Conservation (phyloP, 768 basidiomycete genomes). For the Termitomyces sp. region DNA sequence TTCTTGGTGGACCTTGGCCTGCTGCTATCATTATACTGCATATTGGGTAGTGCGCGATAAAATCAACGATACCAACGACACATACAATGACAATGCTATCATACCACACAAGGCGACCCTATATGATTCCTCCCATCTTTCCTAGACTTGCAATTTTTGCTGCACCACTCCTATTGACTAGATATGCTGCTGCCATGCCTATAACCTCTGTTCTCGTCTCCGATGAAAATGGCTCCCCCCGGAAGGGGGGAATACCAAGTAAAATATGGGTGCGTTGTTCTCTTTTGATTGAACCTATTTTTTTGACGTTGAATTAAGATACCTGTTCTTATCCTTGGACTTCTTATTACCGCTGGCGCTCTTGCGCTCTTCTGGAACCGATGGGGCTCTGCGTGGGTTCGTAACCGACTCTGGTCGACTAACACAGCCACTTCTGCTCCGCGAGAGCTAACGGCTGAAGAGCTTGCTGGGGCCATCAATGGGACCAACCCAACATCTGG, state of each 20-base stretch:
- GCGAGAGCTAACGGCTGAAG: slow-evolving; percentile 50
- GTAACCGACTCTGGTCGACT: background rate
- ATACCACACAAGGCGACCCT: background rate
- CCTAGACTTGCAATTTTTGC: slow-evolving; percentile 4
- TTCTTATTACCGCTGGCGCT: background rate
- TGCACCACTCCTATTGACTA: slow-evolving; percentile 1
- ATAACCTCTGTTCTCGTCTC: background rate
- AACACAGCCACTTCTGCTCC: background rate
- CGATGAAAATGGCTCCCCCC: background rate
- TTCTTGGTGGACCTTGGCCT: background rate
- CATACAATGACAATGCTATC: background rate
- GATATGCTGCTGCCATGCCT: slow-evolving; percentile 11
- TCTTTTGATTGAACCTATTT: background rate
- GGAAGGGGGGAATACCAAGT: background rate
- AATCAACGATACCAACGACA: slow-evolving; percentile 7
- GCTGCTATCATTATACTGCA: background rate
- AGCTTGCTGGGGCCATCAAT: slow-evolving; percentile 45
- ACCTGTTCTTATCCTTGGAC: slow-evolving; percentile 10
- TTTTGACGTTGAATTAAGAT: slow-evolving; percentile 1
- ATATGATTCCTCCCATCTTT: background rate
- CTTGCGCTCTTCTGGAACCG: slow-evolving; percentile 4
- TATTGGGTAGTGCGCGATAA: background rate
- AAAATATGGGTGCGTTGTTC: slow-evolving; percentile 14
- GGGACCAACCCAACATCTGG: slow-evolving; percentile 15
- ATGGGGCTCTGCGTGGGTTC: background rate